These are phyloP conservation scores for Effrenium voratum DNA, from an alignment of 73 alveolate genomes.

Conservation along the genomic window DNA sequence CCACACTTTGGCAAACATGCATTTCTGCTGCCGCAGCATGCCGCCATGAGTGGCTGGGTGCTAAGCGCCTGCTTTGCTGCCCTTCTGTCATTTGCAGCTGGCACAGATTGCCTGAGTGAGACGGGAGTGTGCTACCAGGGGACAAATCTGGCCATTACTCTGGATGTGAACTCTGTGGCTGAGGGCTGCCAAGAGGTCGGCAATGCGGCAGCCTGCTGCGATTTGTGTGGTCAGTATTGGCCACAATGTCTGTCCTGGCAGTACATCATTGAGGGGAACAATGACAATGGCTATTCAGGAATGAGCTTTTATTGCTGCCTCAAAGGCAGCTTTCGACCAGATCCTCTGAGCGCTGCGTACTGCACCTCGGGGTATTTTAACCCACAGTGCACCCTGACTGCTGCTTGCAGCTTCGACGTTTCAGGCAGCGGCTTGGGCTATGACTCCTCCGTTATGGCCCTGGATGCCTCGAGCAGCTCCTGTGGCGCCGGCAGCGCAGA, in stretches of 20 bases:
- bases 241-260: slow-evolving; percentile 89
- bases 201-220: slow-evolving; percentile 62
- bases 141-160: slow-evolving; percentile 62
- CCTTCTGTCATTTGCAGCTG: slow-evolving; percentile 3
- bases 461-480: slow-evolving; percentile 14
- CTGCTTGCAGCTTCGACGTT: slow-evolving; percentile 48
- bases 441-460: slow-evolving; percentile 10
- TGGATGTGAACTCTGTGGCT: slow-evolving; percentile 39
- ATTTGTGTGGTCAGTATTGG: slow-evolving; percentile 71
- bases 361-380: slow-evolving; percentile 75
- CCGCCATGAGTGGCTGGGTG: too few relatives aligned
- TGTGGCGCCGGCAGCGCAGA: slow-evolving; percentile 56
- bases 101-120: slow-evolving; percentile 68
- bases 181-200: slow-evolving; percentile 85
- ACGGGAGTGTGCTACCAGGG: slow-evolving; percentile 81
- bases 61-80: too few relatives aligned
- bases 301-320: slow-evolving; percentile 83
- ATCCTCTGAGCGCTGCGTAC: slow-evolving; percentile 68
- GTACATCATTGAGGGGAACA: slow-evolving; percentile 54
- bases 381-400: slow-evolving; percentile 59
- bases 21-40: too few relatives aligned
- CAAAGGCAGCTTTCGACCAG: slow-evolving; percentile 72
- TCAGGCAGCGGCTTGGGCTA: slow-evolving; percentile 46
- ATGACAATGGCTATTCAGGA: slow-evolving; percentile 39
- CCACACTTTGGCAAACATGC: too few relatives aligned